Conservation (phyloP, 2,329 filamentous ascomycete genomes). For the Dactylellina cionopaga region DNA sequence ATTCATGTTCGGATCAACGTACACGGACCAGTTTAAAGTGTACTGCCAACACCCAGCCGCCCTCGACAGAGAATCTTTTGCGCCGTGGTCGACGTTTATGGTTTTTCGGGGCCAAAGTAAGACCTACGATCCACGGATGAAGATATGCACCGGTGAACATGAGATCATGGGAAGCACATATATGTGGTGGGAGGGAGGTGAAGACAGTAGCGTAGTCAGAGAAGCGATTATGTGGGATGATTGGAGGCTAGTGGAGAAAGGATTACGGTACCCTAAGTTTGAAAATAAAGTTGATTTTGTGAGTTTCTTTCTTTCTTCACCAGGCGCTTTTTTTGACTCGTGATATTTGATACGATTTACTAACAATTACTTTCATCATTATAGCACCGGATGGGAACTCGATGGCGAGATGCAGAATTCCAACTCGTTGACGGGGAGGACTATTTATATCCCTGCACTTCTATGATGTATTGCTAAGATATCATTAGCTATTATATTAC, state of each 20-base stretch:
- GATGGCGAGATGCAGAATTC: conserved; percentile 22
- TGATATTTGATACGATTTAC: not conserved
- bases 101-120: not conserved
- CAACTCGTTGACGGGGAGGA: conserved; percentile 2
- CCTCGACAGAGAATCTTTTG: conserved; percentile 11
- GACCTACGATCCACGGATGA: conserved; percentile 1
- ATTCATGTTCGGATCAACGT: conserved; percentile 19
- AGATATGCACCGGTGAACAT: not conserved
- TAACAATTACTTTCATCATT: not conserved
- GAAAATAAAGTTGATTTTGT: conserved; percentile 1
- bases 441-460: not conserved
- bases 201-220: not conserved
- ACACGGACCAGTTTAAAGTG: conserved; percentile 18
- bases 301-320: not conserved
- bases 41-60: conserved; percentile 31
- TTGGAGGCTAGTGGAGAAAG: conserved; percentile 1
- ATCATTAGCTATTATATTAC: too few relatives aligned
- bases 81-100: conserved; percentile 6
- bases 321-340: not conserved
- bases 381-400: conserved; percentile 23
- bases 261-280: conserved; percentile 2
- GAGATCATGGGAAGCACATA: not conserved
- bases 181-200: conserved; percentile 8
- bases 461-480: too few relatives aligned
- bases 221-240: conserved; percentile 26